Conservation (phyloP, 176 grass and related monocot species). For the Oryza australiensis region DNA sequence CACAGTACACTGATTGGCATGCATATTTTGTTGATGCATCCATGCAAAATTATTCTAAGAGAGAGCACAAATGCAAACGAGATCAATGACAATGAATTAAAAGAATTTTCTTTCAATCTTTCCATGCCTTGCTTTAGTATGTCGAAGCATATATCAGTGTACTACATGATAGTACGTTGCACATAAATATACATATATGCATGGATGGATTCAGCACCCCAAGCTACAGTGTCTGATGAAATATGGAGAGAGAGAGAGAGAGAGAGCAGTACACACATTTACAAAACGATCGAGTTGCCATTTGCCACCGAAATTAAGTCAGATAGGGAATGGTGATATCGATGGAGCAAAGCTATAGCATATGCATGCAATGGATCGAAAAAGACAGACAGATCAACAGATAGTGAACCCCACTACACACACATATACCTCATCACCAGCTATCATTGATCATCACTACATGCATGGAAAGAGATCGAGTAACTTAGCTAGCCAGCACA, state of each 20-base stretch:
- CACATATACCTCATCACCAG: not conserved
- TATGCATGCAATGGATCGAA: not conserved
- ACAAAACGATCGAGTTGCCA: too few relatives aligned
- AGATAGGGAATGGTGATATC: not conserved
- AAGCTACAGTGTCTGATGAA: too few relatives aligned
- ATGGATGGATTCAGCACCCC: too few relatives aligned
- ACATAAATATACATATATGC: too few relatives aligned
- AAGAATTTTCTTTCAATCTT: not conserved
- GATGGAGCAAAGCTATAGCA: too few relatives aligned
- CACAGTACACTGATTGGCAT: not conserved
- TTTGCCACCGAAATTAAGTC: not conserved
- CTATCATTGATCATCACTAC: slow-evolving; percentile 42
- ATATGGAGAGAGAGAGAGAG: too few relatives aligned
- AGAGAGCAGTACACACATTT: too few relatives aligned
- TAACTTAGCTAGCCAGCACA: not conserved
- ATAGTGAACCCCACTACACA: not conserved
- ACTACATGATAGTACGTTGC: too few relatives aligned
- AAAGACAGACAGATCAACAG: not conserved
- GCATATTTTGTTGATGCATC: not conserved
- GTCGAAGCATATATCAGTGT: too few relatives aligned
- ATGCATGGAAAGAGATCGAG: slow-evolving; percentile 9
- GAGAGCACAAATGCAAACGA: not conserved
- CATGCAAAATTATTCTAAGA: not conserved
- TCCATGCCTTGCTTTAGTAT: too few relatives aligned
- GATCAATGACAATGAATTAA: not conserved